These are phyloP conservation scores for Dryadomyces quercivorus DNA, from an alignment of 2,329 filamentous ascomycete species.

Conservation along the genomic window DNA sequence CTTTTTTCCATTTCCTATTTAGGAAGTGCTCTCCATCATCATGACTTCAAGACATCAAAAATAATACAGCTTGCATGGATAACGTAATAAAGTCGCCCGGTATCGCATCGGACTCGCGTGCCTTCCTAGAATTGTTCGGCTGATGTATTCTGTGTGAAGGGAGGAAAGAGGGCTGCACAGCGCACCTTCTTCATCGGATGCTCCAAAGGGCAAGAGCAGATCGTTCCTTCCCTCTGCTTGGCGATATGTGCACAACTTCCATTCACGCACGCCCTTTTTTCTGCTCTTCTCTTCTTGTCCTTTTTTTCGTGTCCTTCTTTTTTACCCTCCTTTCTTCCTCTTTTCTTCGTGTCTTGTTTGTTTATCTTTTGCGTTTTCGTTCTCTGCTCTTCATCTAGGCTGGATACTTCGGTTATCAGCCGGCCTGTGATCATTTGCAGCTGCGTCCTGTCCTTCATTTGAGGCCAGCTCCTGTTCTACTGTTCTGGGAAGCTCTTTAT, in stretches of 20 bases:
- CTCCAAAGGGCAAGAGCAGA: background rate
- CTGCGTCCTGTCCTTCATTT: background rate
- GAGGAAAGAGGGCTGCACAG: background rate
- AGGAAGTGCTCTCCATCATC: no score
- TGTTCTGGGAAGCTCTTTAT: constrained; percentile 5
- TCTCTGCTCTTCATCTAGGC: background rate
- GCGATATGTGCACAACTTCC: background rate
- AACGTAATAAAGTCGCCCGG: background rate
- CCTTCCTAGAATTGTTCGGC: background rate
- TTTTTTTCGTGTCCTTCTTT: background rate
- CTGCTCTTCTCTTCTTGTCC: background rate
- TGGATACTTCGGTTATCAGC: background rate
- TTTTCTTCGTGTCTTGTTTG: background rate
- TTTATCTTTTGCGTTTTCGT: background rate
- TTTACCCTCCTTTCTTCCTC: background rate
- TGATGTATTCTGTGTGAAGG: background rate
- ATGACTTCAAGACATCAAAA: no score
- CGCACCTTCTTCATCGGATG: background rate
- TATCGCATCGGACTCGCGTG: background rate
- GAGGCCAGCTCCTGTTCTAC: background rate
- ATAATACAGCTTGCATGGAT: background rate
- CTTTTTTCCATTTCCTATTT: no score
- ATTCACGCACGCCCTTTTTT: background rate
- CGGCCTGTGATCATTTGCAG: background rate
- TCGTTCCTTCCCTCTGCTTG: constrained; percentile 1